Evolutionary conservation across 2,329 filamentous ascomycete genomes (phyloP), one percentile per base, ranked within the genome.

Genomic region (Tolypocladium guangdongense): DNA sequence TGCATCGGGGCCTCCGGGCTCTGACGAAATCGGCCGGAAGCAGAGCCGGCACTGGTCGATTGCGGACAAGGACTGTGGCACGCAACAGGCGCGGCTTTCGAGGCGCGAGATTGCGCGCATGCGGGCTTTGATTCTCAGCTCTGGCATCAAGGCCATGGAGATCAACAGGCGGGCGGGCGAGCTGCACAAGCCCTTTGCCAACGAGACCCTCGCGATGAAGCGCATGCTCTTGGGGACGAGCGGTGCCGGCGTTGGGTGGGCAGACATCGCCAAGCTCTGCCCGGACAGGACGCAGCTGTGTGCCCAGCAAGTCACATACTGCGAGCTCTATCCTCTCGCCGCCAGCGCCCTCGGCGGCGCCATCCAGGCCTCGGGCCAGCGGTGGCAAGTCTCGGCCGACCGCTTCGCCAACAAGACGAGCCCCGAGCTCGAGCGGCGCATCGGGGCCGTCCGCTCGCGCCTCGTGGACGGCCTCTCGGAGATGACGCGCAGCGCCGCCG

Each of bases 131-230:
- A 80, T 96, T 41, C 75, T 95, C 24, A 87, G 85, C 57, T 89
- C 90, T 0, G 91, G 90, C n/a, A 84, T 96, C 63, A 95, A 95
- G 70, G 91, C 92, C 0, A 84, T 84, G 62, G 88, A 93, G 63
- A 88, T 96, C 52, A 77, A 78, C 32, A 79, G 83, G 4, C 81
- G 86, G 48, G 83, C 86, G 4, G 71, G 84, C 46, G 74, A 76
- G 37, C 64, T 67, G 11, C 69, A 68, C 49, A 65, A 69, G 20
- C 66, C 74, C 0, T 68, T 71, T 32, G 52, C 54, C 52, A 55
- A 59, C 2, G 58, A 60, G 7, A 56, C 54, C 46, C 52, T 60
- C 10, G 49, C 56, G 24, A 48, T 47, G 18, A 51, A 56, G 4
- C 58, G 65, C 0, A 66, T 66, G 16, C 56, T 56, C 4, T 33